A percentile compares a stretch with the other conserved stretches of the same genome.
Evolutionary conservation across 202 grass and related monocot genomes (phyloP).

Genomic region (Schoenoplectus triqueter): DNA sequence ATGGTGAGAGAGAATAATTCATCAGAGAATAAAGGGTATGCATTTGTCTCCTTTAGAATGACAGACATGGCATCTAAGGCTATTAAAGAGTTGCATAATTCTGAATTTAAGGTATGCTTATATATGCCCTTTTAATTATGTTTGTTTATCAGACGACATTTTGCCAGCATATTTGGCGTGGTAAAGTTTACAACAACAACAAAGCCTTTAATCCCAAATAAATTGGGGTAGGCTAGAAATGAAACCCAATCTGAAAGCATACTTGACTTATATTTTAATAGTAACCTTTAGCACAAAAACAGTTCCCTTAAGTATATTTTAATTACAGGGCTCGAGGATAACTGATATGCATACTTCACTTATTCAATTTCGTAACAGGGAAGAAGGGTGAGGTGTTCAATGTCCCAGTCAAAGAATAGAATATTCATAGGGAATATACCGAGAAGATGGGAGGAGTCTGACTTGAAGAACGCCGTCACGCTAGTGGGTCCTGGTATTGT

Average conservation of each 20-base stretch:
- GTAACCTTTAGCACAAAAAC: not conserved
- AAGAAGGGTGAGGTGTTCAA: constrained; percentile 69
- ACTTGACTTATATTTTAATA: too few species aligned
- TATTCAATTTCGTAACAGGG: constrained; percentile 51
- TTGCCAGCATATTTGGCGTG: not conserved
- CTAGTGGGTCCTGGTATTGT: constrained; percentile 79
- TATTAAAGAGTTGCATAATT: constrained; percentile 69
- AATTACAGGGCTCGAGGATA: not conserved
- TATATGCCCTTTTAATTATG: constrained; percentile 26
- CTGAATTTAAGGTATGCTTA: constrained; percentile 63
- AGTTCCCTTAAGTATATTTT: not conserved
- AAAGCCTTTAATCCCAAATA: too few species aligned
- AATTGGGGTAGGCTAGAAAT: too few species aligned
- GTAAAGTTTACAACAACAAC: not conserved
- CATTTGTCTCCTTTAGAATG: constrained; percentile 79
- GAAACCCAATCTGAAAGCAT: too few species aligned
- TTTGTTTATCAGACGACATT: constrained; percentile 1
- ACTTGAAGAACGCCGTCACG: constrained; percentile 63
- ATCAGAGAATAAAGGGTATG: constrained; percentile 61
- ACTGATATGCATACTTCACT: not conserved
- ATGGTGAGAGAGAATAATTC: constrained; percentile 71
- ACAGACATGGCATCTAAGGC: constrained; percentile 68
- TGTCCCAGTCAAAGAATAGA: constrained; percentile 75
- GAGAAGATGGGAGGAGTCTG: constrained; percentile 58
- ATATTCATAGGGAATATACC: constrained; percentile 91